Evolutionary conservation across 352 stramenopile genomes (phyloP).

Genomic region (Globisporangium rhizosaccharum): DNA sequence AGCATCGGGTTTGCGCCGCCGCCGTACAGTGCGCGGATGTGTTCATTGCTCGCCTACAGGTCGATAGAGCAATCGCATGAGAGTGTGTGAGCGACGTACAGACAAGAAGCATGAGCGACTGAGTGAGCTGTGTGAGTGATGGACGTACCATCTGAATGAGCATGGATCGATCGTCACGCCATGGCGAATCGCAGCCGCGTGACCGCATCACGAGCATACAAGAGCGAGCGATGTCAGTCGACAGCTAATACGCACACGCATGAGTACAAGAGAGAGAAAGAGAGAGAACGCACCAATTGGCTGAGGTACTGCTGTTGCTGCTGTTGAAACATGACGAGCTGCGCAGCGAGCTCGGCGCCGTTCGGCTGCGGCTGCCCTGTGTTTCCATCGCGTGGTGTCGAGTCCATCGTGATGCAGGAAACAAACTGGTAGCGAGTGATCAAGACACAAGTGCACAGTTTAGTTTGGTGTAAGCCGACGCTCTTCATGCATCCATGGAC

Average conservation of each 20-base stretch:
- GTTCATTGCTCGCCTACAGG: constrained; percentile 67
- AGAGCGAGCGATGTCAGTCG: not conserved
- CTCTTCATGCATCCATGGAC: no score
- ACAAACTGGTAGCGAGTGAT: not conserved
- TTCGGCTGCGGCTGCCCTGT: constrained; percentile 15
- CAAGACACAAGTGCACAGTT: not conserved
- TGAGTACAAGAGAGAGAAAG: not conserved
- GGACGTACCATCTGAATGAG: not conserved
- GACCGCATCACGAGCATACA: no score
- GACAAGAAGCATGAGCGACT: not conserved
- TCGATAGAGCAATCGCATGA: not conserved
- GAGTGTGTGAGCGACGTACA: not conserved
- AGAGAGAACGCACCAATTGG: constrained; percentile 24
- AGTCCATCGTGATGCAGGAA: constrained; percentile 1
- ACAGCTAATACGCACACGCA: not conserved
- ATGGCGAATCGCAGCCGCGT: not conserved
- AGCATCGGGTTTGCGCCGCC: constrained; percentile 75
- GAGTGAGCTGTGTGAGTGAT: not conserved
- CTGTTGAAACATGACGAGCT: constrained; percentile 53
- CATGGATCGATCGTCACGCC: not conserved
- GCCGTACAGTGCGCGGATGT: constrained; percentile 79
- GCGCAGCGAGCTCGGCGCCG: constrained; percentile 31
- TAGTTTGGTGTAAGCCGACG: no score
- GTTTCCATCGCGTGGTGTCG: constrained; percentile 6
- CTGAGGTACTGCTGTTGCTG: constrained; percentile 58